Evolutionary conservation across 495 filamentous ascomycete species (phyloP), one percentile per base, ranked within the genome.

Genomic region (Penicillium salamii): DNA sequence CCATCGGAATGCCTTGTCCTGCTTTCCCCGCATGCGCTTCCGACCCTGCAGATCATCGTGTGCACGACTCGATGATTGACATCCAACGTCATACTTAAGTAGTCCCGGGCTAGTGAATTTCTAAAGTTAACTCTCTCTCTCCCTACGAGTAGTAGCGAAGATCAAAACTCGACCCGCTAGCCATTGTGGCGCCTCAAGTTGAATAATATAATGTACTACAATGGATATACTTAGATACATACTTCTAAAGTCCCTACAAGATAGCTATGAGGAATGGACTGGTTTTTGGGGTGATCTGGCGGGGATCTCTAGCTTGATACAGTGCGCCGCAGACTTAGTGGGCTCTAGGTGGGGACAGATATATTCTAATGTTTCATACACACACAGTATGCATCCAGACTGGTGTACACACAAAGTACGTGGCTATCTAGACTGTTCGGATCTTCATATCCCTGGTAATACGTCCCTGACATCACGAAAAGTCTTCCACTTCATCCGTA

Each of bases 401-500:
- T n/a, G n/a, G n/a, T n/a, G n/a, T n/a, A n/a, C n/a, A n/a, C n/a
- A n/a, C n/a, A n/a, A n/a, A n/a, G n/a, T 12, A n/a, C 18, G 21
- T 34, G 7, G 15, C 6, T 19, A 20, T 17, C 9, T 46, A 21
- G 18, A 39, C 36, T 28, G 14, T 1, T 37, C 21, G 19, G 12
- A 24, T 36, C 45, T 14, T 29, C 15, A 3, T 20, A 3, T 20
- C 21, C 8, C 23, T 4, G 23, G 4, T 26, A 26, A 4, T 8
- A 26, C 8, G 29, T 15, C 21, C 7, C 17, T 20, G 9, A 4
- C n/a, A 12, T 73, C 53, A 80, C 23, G 75, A 77, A 57, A 79
- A 80, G 55, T 80, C 78, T 15, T 64, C 61, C 8, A 41, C 40
- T 23, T 79, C 76, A 21, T 72, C 69, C 12, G 53, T 33, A 12